Conservation (phyloP, 106 monocot species). For the Apostasia ramifera region DNA sequence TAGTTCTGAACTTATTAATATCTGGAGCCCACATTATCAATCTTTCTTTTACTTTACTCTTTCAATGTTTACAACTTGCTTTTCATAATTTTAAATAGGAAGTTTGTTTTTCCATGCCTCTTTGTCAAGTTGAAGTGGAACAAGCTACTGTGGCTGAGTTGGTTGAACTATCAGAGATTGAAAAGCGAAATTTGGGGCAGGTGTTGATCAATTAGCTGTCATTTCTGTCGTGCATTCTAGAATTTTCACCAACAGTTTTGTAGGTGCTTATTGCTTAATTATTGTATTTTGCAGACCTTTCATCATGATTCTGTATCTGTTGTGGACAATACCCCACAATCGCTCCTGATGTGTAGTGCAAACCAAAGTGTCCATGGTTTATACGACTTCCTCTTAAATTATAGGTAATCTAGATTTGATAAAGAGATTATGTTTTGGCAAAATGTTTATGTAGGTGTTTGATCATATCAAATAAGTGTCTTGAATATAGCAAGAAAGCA, state of each 20-base stretch:
- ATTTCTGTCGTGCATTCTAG: background rate
- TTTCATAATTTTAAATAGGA: slow-evolving; percentile 23
- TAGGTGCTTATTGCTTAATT: background rate
- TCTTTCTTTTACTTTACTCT: too few relatives aligned
- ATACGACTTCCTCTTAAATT: slow-evolving; percentile 86
- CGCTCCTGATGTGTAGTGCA: slow-evolving; percentile 73
- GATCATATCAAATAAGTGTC: too few relatives aligned
- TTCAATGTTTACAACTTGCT: too few relatives aligned
- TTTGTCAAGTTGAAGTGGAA: slow-evolving; percentile 64
- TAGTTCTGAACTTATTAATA: too few relatives aligned
- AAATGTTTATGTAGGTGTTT: too few relatives aligned
- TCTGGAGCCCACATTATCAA: too few relatives aligned
- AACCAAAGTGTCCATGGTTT: slow-evolving; percentile 59
- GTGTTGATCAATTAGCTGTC: slow-evolving; percentile 18
- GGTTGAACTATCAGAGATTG: slow-evolving; percentile 76
- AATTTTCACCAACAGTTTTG: background rate
- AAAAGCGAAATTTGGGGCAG: slow-evolving; percentile 72
- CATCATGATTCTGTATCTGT: slow-evolving; percentile 55
- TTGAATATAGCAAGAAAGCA: too few relatives aligned
- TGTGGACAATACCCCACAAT: slow-evolving; percentile 66
- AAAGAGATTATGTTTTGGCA: too few relatives aligned
- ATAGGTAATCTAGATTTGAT: slow-evolving; percentile 39
- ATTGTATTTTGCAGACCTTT: slow-evolving; percentile 37
- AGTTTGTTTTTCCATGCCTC: slow-evolving; percentile 81
- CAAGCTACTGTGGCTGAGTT: slow-evolving; percentile 76